phyloP scores from a whole-genome alignment of 2,329 filamentous ascomycete genomes.

The Pseudogymnoascus sp. region DNA sequence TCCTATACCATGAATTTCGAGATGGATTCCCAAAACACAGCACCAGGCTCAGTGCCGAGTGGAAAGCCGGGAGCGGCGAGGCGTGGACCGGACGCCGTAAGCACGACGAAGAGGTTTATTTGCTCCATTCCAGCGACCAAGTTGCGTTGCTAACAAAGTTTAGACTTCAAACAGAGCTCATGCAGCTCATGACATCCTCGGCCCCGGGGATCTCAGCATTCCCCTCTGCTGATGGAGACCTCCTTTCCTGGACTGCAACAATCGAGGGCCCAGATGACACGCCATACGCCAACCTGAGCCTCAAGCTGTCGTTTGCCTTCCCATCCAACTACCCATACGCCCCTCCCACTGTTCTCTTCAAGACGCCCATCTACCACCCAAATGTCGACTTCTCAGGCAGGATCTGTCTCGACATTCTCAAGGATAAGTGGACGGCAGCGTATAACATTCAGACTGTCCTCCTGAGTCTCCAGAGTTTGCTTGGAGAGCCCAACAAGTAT shows the following conservation, averaged over 20 bases:
- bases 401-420: slow-evolving; percentile 95
- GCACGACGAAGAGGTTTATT: slow-evolving; percentile 67
- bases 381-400: slow-evolving; percentile 96
- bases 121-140: neutral
- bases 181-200: slow-evolving; percentile 95
- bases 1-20: slow-evolving; percentile 33
- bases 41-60: slow-evolving; percentile 44
- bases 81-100: slow-evolving; percentile 58
- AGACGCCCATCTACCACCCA: slow-evolving; percentile 97
- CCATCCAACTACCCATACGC: slow-evolving; percentile 89
- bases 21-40: slow-evolving; percentile 58
- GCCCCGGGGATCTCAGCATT: slow-evolving; percentile 94
- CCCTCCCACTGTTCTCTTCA: slow-evolving; percentile 87
- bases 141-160: slow-evolving; percentile 12
- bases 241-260: slow-evolving; percentile 88
- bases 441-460: slow-evolving; percentile 95
- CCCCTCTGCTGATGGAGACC: slow-evolving; percentile 79
- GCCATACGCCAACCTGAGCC: slow-evolving; percentile 76
- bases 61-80: slow-evolving; percentile 52
- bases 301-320: slow-evolving; percentile 90
- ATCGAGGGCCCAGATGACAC: slow-evolving; percentile 88
- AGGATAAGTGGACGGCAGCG: slow-evolving; percentile 98
- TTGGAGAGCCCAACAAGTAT: slow-evolving; percentile 98
- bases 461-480: slow-evolving; percentile 84
- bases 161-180: slow-evolving; percentile 92